A percentile compares a stretch with the other conserved stretches of the same genome.
phyloP scores from a whole-genome alignment of 2,329 filamentous ascomycete species.

The Phymatotrichopsis omnivora region DNA sequence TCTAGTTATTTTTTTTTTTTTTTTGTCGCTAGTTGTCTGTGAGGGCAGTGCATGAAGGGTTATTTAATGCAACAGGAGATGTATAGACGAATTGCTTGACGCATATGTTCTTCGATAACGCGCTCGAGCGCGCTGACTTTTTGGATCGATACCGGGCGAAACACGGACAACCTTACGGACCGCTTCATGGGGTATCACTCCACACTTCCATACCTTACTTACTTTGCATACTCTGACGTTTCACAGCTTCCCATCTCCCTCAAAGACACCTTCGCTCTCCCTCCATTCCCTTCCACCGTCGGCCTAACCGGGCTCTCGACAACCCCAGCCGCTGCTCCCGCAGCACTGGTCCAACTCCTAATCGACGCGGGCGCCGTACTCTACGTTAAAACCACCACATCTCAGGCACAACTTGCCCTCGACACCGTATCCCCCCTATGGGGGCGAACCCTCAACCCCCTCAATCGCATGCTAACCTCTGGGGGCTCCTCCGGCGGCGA shows the following conservation, averaged over 20 bases:
- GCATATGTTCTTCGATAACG: slow-evolving; percentile 48
- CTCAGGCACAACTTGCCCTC: slow-evolving; percentile 46
- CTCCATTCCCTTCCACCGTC: slow-evolving; percentile 50
- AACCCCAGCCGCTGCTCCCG: slow-evolving; percentile 47
- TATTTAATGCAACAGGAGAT: not conserved
- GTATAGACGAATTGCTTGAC: slow-evolving; percentile 42
- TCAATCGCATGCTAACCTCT: slow-evolving; percentile 48
- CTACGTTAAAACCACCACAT: slow-evolving; percentile 62
- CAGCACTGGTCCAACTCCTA: slow-evolving; percentile 49
- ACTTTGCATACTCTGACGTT: slow-evolving; percentile 30
- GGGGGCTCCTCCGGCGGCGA: slow-evolving; percentile 60
- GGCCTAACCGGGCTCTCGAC: slow-evolving; percentile 55
- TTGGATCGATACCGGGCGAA: slow-evolving; percentile 44
- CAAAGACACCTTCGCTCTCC: slow-evolving; percentile 60
- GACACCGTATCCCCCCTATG: slow-evolving; percentile 53
- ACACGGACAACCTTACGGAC: slow-evolving; percentile 46
- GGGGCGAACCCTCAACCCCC: slow-evolving; percentile 53
- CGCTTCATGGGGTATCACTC: slow-evolving; percentile 52
- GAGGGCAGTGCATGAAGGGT: not conserved
- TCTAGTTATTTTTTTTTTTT: no score
- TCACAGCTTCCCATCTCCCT: slow-evolving; percentile 42
- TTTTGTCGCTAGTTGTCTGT: slow-evolving; percentile 3
- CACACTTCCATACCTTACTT: slow-evolving; percentile 42
- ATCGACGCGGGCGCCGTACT: slow-evolving; percentile 52
- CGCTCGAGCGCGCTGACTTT: slow-evolving; percentile 40